Evolutionary conservation across 495 filamentous ascomycete species (phyloP), one percentile per base, ranked within the genome.

Genomic region (Trichoderma reesei): DNA sequence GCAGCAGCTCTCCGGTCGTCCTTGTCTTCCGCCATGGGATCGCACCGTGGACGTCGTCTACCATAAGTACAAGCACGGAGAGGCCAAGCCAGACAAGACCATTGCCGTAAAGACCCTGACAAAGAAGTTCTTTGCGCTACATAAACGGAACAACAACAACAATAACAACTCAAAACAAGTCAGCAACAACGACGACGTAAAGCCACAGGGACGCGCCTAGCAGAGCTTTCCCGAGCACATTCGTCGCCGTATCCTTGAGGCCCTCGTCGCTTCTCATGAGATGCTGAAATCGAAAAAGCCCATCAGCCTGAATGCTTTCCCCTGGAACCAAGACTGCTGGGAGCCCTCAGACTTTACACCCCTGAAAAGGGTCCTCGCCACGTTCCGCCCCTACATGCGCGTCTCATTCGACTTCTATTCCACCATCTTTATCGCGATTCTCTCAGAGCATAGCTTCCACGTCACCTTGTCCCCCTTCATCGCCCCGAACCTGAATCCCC

Each of bases 381-480:
- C 63, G 0, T 51, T 73, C 5, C 20, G 63, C 0, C 26, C n/a
- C 2, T 72, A 72, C 63, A 62, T 65, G 3, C 60, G 41, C 2
- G 65, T 68, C n/a, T 69, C 69, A 63, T 66, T 66, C 8, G 66
- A 63, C 56, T 68, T 72, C 64, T 64, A 67, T 34, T 61, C 69
- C 11, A 69, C 72, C 42, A 36, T 73, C 9, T 37, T 72, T 41
- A 63, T 66, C 1, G 63, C 67, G 1, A 59, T 73, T 4, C 68
- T 73, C 34, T 65, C 72, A 18, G 68, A 62, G 3, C 65, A 71
- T 37, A 65, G 66, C 38, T 73, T 75, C 61, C 73, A 75, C 60
- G 67, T 73, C 5, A 63, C 70, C 1, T 68, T 66, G 54, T 68
- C 70, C 7, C 73, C 72, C 10, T 66, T 66, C 41, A 64, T 72